Base-by-base conservation (phyloP, 2,329 filamentous ascomycete genomes). In the Aspergillus sp. region DNA sequence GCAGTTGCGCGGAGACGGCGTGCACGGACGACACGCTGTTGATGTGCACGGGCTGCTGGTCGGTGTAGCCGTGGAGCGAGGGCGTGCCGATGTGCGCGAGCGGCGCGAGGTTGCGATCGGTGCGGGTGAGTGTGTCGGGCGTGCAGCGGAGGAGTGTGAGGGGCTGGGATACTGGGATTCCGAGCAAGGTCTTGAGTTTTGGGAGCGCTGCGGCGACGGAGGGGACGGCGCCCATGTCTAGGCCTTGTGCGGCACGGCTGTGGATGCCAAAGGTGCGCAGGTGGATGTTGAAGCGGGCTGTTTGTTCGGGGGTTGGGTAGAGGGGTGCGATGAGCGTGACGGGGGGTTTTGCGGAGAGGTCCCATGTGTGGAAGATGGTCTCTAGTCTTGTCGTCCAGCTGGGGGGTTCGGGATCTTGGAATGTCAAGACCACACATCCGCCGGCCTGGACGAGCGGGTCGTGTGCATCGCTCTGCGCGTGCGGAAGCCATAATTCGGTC, bases 41-140 rank as follows among this genome's bases (percentile, higher is more conserved):
- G 20, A 63, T 57, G 38, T 63, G 54, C 48, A 63, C 43, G 1
- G 60, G 60, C 29, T 63, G 60, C 21, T 63, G 60, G 29, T 63
- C 60, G 11, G 60, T 63, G 50, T 63, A 63, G 29, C 58, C 60
- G 29, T 63, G 60, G 2, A 61, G 42, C 11, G 60, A 54, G 0
- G 57, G 58, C 10, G 60, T 51, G 19, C 60, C 60, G 42, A 63
- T 63, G 38, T 61, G 32, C 14, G 55, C 45, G 6, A 63, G 58
- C 0, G 60, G 58, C 2, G 60, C 60, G 11, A 63, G 57, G 29
- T 61, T 63, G 31, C 25, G 43, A 38, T 56, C 56, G 3, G 60
- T 63, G 7, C 53, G 60, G 5, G 48, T 42, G 2, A 61, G 47
- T 2, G 60, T 60, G 10, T 61, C 58, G 5, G 55, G 51, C 3